phyloP scores from a whole-genome alignment of 495 filamentous ascomycete species.

The Penicillium herquei region DNA sequence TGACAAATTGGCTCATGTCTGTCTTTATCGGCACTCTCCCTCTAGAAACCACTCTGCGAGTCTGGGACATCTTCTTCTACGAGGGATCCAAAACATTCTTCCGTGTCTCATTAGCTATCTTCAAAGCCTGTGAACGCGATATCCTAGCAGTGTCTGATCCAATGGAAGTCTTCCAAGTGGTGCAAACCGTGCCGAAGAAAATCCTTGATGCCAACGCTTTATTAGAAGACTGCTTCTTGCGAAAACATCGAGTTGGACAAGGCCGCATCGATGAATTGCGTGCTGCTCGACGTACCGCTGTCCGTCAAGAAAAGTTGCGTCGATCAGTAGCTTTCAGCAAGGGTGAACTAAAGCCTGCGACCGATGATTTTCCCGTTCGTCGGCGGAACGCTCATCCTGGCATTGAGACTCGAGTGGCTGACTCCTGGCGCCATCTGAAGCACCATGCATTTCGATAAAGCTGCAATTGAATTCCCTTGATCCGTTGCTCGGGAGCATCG shows the following conservation, averaged over 20 bases:
- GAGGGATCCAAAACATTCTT: conserved; percentile 96
- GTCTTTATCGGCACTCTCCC: conserved; percentile 91
- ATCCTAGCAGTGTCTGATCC: conserved; percentile 79
- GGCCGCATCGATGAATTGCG: conserved; percentile 47
- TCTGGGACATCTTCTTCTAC: conserved; percentile 96
- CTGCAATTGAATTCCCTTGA: neutral
- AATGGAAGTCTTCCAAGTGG: conserved; percentile 95
- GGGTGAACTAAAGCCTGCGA: conserved; percentile 38
- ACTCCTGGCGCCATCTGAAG: conserved; percentile 42
- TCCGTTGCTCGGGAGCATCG: too few relatives aligned
- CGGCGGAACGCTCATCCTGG: conserved; percentile 32
- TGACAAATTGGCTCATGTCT: conserved; percentile 99
- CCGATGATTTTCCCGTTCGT: conserved; percentile 36
- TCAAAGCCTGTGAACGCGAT: conserved; percentile 83
- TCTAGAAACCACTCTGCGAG: conserved; percentile 83
- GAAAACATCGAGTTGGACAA: conserved; percentile 81
- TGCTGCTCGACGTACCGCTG: conserved; percentile 37
- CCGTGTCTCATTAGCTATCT: conserved; percentile 84
- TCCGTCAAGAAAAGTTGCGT: conserved; percentile 45
- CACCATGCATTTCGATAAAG: conserved; percentile 39
- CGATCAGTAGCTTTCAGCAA: conserved; percentile 41
- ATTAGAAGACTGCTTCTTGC: conserved; percentile 75
- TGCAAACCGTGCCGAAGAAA: conserved; percentile 82
- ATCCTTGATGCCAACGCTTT: conserved; percentile 78
- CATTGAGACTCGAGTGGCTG: conserved; percentile 38